Conservation (phyloP, 2,329 filamentous ascomycete genomes). For the Colletotrichum sp. region DNA sequence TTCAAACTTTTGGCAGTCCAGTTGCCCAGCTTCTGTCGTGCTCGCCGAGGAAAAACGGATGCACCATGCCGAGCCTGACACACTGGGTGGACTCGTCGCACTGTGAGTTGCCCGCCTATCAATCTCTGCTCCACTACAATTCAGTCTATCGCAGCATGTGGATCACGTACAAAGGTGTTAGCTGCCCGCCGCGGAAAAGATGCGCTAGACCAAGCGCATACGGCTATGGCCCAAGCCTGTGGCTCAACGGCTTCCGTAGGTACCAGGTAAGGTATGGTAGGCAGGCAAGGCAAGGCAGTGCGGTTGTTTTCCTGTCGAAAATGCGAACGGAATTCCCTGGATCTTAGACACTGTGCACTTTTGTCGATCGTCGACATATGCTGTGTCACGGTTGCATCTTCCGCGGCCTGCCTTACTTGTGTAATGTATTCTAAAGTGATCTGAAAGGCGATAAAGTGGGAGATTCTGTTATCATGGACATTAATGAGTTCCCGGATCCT, state of each 20-base stretch:
- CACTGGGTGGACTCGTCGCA: neutral
- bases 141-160: neutral
- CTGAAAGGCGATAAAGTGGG: neutral
- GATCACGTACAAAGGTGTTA: neutral
- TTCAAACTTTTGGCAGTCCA: neutral
- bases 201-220: neutral
- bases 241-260: neutral
- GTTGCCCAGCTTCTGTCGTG: neutral
- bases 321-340: neutral
- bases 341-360: neutral
- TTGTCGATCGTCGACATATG: neutral
- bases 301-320: neutral
- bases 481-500: neutral
- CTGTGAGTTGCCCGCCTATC: neutral
- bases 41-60: slow-evolving; percentile 9
- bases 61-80: slow-evolving; percentile 14
- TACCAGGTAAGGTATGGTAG: too few species aligned
- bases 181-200: neutral
- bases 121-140: neutral
- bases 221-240: neutral
- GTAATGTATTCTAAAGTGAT: neutral
- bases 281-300: neutral
- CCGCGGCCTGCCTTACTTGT: neutral
- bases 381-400: neutral
- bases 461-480: neutral